Conservation (phyloP, 129 eudicot genomes). For the Deinandra increscens region DNA sequence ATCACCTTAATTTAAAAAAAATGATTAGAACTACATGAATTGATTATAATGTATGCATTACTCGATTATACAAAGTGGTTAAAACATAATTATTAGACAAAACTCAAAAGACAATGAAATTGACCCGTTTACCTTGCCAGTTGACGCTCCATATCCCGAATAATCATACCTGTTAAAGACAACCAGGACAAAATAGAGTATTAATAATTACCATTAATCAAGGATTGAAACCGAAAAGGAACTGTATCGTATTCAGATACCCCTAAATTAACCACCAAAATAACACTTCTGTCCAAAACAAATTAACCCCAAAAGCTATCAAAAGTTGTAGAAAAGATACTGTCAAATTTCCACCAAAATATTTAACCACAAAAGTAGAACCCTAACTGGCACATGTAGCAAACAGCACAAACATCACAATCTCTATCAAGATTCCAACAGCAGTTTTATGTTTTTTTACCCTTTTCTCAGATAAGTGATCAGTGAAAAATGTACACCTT, state of each 20-base stretch:
- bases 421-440: slow-evolving; percentile 27
- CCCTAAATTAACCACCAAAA: slow-evolving; percentile 2
- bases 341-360: slow-evolving; percentile 15
- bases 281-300: slow-evolving; percentile 6
- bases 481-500: slow-evolving; percentile 40
- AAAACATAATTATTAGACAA: neutral
- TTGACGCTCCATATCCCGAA: slow-evolving; percentile 92
- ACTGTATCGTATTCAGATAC: slow-evolving; percentile 1
- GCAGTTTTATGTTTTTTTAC: slow-evolving; percentile 8
- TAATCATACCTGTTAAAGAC: slow-evolving; percentile 71
- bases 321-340: slow-evolving; percentile 23
- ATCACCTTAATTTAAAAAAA: neutral
- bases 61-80: neutral
- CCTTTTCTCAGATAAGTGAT: slow-evolving; percentile 29
- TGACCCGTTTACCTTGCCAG: slow-evolving; percentile 68
- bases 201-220: neutral
- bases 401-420: slow-evolving; percentile 15
- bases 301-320: neutral
- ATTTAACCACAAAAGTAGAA: slow-evolving; percentile 18
- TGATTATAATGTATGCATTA: neutral
- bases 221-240: slow-evolving; percentile 4
- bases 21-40: neutral
- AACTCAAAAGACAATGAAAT: neutral
- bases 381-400: slow-evolving; percentile 26
- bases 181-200: slow-evolving; percentile 11